These are phyloP conservation scores for Fusarium sp. DNA, from an alignment of 2,329 filamentous ascomycete genomes.

Conservation along the genomic window DNA sequence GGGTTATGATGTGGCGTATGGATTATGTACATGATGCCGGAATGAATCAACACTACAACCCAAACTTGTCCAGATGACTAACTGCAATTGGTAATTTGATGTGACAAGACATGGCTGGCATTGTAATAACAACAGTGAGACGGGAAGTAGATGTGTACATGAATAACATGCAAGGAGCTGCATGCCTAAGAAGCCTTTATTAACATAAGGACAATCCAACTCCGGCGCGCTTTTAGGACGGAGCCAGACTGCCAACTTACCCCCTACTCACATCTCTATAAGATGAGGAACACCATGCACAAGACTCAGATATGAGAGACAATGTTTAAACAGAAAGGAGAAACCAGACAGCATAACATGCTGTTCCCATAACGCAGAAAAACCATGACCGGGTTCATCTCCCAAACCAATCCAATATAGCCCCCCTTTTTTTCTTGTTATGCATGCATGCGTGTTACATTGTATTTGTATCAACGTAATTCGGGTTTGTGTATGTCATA, in stretches of 20 bases:
- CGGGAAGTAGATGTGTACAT: background rate
- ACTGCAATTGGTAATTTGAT: background rate
- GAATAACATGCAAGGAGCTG: conserved; percentile 31
- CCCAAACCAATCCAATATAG: conserved; percentile 35
- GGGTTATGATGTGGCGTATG: conserved; percentile 47
- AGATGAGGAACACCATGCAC: conserved; percentile 13
- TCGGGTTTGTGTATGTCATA: conserved; percentile 17
- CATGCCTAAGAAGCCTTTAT: conserved; percentile 42
- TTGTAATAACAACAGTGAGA: background rate
- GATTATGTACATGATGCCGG: conserved; percentile 49
- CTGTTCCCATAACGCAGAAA: conserved; percentile 26
- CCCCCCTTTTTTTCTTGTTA: conserved; percentile 29
- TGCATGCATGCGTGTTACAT: conserved; percentile 25
- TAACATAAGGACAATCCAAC: conserved; percentile 31
- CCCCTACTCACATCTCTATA: conserved; percentile 19
- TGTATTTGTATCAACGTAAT: conserved; percentile 18
- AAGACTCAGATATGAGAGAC: conserved; percentile 16
- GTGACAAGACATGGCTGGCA: background rate
- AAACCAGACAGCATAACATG: conserved; percentile 14
- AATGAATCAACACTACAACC: conserved; percentile 47
- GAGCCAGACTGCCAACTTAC: conserved; percentile 2
- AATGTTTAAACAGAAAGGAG: conserved; percentile 1
- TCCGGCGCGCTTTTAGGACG: conserved; percentile 10
- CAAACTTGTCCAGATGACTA: background rate
- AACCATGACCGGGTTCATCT: conserved; percentile 25